Conservation (phyloP, 2,329 filamentous ascomycete species). For the Seiridium unicorne region DNA sequence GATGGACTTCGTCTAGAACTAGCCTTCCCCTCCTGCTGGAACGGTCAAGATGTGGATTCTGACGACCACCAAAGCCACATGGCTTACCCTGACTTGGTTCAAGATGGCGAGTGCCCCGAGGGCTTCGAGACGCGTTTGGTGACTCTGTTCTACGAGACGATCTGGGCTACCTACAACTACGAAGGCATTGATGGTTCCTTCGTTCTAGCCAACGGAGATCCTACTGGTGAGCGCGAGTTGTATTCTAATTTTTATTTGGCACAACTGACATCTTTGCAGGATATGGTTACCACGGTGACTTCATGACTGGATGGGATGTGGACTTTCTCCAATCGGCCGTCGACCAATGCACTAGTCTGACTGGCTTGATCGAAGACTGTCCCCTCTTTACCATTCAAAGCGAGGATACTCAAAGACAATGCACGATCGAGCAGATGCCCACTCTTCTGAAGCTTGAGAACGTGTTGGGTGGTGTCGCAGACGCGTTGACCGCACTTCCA, state of each 20-base stretch:
- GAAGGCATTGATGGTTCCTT: constrained; percentile 64
- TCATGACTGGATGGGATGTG: constrained; percentile 75
- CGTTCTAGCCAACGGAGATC: constrained; percentile 75
- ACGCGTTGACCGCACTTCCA: constrained; percentile 58
- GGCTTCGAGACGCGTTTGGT: constrained; percentile 67
- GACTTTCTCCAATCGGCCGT: constrained; percentile 70
- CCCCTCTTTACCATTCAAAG: constrained; percentile 68
- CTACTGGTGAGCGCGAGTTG: constrained; percentile 52
- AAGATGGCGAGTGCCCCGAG: constrained; percentile 72
- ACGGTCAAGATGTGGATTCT: constrained; percentile 62
- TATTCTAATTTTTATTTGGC: neutral
- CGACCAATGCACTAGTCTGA: constrained; percentile 68
- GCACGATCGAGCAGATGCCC: constrained; percentile 59
- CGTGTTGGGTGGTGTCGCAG: constrained; percentile 29
- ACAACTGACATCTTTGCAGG: constrained; percentile 39
- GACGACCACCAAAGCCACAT: constrained; percentile 64
- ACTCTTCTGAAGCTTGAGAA: constrained; percentile 56
- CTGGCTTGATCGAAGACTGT: constrained; percentile 72
- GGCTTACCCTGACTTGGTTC: constrained; percentile 75
- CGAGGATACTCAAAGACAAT: constrained; percentile 52
- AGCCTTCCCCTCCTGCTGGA: constrained; percentile 90
- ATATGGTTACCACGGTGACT: constrained; percentile 76
- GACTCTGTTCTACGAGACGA: constrained; percentile 81
- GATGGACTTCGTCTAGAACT: constrained; percentile 80
- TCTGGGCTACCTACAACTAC: constrained; percentile 73